These are phyloP conservation scores for Sporothrix protearum DNA, from an alignment of 2,329 filamentous ascomycete genomes.

Conservation along the genomic window DNA sequence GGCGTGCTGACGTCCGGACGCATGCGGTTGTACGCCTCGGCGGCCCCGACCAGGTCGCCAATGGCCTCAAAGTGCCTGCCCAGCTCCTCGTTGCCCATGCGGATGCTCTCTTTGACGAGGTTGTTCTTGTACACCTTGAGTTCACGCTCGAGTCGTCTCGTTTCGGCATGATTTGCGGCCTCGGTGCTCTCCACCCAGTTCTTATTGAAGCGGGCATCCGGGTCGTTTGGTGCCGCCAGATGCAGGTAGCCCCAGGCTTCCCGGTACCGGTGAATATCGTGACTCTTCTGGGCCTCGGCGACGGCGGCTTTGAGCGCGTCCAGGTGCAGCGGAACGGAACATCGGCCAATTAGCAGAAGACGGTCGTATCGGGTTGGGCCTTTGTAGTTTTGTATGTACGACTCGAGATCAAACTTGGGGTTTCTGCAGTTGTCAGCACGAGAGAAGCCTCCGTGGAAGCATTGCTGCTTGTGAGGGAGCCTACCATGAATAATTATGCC, in stretches of 20 bases:
- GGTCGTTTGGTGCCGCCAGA: constrained; percentile 60
- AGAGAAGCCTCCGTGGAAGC: not conserved
- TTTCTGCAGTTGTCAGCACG: constrained; percentile 49
- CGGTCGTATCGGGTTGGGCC: constrained; percentile 78
- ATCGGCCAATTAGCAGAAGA: constrained; percentile 74
- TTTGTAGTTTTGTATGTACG: constrained; percentile 88
- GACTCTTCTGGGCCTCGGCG: constrained; percentile 69
- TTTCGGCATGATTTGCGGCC: constrained; percentile 65
- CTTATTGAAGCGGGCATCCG: constrained; percentile 63
- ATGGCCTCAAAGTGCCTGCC: constrained; percentile 77
- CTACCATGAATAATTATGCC: constrained; percentile 49
- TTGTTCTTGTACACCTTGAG: constrained; percentile 95
- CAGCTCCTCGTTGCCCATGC: constrained; percentile 88
- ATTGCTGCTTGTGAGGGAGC: not conserved
- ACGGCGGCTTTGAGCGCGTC: constrained; percentile 81
- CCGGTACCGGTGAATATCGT: constrained; percentile 68
- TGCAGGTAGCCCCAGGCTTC: constrained; percentile 64
- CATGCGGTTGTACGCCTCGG: constrained; percentile 80
- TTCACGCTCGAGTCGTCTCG: constrained; percentile 74
- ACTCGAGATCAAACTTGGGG: constrained; percentile 87
- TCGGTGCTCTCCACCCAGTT: constrained; percentile 71
- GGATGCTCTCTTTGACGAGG: constrained; percentile 91
- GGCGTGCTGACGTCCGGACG: constrained; percentile 81
- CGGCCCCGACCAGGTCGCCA: constrained; percentile 68
- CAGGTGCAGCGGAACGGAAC: constrained; percentile 68